Conservation (phyloP, 257 asterid genomes). For the Solanum virginianum region DNA sequence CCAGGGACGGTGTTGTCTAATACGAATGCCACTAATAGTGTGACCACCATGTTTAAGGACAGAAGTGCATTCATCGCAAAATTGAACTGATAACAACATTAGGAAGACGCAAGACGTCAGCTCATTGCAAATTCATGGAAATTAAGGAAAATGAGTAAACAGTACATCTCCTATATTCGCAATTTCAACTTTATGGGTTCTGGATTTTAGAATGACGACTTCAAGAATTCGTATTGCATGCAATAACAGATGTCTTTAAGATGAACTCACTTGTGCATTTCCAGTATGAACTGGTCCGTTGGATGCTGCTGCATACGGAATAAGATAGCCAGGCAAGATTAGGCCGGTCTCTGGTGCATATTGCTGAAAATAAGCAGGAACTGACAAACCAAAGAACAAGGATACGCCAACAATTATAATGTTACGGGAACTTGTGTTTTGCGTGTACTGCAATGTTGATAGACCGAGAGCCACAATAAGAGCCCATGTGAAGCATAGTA, state of each 20-base stretch:
- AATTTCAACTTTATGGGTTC: not conserved
- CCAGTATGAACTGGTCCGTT: constrained; percentile 79
- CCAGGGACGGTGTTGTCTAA: constrained; percentile 93
- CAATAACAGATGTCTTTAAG: not conserved
- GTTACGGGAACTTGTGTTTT: constrained; percentile 71
- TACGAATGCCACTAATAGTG: constrained; percentile 54
- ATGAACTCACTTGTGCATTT: constrained; percentile 44
- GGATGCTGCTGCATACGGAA: constrained; percentile 90
- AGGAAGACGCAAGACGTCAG: not conserved
- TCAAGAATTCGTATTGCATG: not conserved
- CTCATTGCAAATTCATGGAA: not conserved
- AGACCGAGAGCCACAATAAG: constrained; percentile 72
- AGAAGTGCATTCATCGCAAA: constrained; percentile 72
- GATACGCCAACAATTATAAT: constrained; percentile 78
- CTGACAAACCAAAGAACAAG: constrained; percentile 80
- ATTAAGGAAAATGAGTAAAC: not conserved
- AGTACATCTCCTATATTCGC: not conserved
- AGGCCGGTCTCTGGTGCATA: constrained; percentile 61
- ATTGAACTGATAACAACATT: constrained; percentile 42
- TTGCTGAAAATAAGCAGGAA: constrained; percentile 90
- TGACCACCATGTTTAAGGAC: constrained; percentile 78
- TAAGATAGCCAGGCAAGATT: constrained; percentile 71
- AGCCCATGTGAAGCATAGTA: constrained; percentile 90
- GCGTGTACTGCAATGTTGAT: constrained; percentile 64
- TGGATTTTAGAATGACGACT: not conserved